Evolutionary conservation across 164 flowering plant species (phyloP), one percentile per base, ranked within the genome.

Genomic region (Sedum album): DNA sequence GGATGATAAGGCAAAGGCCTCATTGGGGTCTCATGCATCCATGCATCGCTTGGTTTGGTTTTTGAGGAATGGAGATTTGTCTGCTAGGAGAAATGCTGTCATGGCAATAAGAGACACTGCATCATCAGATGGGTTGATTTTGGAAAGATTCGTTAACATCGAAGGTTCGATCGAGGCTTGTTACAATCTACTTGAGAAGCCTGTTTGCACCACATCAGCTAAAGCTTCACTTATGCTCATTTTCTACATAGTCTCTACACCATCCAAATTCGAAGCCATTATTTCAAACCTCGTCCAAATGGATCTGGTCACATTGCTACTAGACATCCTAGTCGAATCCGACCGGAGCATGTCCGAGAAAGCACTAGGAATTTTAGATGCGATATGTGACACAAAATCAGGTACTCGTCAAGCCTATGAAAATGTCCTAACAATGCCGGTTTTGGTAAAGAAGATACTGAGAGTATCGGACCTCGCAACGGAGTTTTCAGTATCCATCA

Each of bases 401-500:
- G 96, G 89, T 57, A 68, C 75, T 38, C 76, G 79, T 14, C 62
- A 31, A 61, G 86, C 85, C 0, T 71, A 69, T 0, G 62, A 46
- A 0, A 74, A 93, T 69, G 89, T 88, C 2, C 70, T 89, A 64
- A 72, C 83, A 0, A 72, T 82, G 53, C 96, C 98, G 4, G 79
- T 88, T 1, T 9, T 93, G 71, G 90, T 90, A 25, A 93, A 87
- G 30, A 90, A 86, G 78, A 70, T 93, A 2, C 69, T 89, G 31
- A 71, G 89, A 9, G 83, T 88, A 1, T 87, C 96, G 0, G 83
- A 83, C 13, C 31, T 85, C 76, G 85, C 89, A 2, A 87, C 89
- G 0, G 87, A 83, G 73, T 80, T 84, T 10, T 79, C 96, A 0
- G 86, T 89, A 0, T 85, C 92, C 0, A 72, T 79, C 21, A 65